Evolutionary conservation across 2,329 filamentous ascomycete genomes (phyloP), one percentile per base, ranked within the genome.

Genomic region (Arthrobotrys entomopaga): DNA sequence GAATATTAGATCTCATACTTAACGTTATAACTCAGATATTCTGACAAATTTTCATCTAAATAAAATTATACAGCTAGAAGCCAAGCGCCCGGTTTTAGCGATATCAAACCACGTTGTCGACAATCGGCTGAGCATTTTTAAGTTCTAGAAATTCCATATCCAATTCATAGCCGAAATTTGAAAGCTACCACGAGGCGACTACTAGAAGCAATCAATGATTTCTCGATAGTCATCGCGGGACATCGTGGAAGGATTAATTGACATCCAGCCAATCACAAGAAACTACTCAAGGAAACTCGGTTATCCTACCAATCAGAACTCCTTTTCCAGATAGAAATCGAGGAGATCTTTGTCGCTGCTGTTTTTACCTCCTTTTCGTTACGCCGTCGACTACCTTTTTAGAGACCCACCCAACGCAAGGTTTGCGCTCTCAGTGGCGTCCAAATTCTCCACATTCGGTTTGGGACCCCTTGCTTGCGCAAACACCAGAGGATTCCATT

Each of bases 401-500:
- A n/a, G 38, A 42, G 38, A 10, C 3, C 10, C 34, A 16, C 15
- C 19, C 42, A 19, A 54, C 52, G 43, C 42, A 58, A 65, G 48
- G 64, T 60, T 61, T 48, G 42, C 26, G 60, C 53, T 20, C 34
- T 52, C 19, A n/a, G 60, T 65, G 69, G 69, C 69, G 61, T n/a
- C 26, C 42, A 59, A 38, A 24, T 42, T 61, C 48, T 66, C 61
- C 60, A 73, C 60, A 65, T 49, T 54, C 34, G 34, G 34, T 34
- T 60, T 40, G 42, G 42, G 49, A 20, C 61, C 52, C 69, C 69
- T 49, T 61, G 60, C 48, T 57, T 46, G 56, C 29, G 61, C 69
- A 73, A 73, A 73, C 69, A 73, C 54, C 69, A 66, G 56, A 57
- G 34, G 53, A 57, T 20, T 16, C 20, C 34, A 57, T 20, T 16